These are phyloP conservation scores for Dendrostoma leiphaemia DNA, from an alignment of 2,329 filamentous ascomycete genomes.

Conservation along the genomic window DNA sequence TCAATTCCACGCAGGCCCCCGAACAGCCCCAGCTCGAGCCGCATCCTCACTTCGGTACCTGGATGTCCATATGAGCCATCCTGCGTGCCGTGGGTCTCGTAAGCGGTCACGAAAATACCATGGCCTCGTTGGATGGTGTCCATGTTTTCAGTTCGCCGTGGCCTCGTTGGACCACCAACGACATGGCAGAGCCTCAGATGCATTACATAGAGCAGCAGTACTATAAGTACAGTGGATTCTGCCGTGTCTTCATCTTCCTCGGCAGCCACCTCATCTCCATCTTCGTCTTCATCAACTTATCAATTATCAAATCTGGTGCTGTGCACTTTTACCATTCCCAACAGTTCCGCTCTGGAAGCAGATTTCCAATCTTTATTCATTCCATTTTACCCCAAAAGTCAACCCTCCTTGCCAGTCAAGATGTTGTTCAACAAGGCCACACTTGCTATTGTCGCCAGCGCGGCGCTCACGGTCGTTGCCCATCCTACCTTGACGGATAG, in stretches of 20 bases:
- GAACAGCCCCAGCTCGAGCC: too few relatives aligned
- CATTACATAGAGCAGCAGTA: neutral
- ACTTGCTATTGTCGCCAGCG: neutral
- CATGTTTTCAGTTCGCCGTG: neutral
- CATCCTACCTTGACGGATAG: too few relatives aligned
- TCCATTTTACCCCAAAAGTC: neutral
- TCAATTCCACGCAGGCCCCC: too few relatives aligned
- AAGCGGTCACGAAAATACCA: neutral
- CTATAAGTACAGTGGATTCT: neutral
- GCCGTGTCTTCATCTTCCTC: neutral
- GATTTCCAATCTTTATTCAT: neutral
- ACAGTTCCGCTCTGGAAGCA: neutral
- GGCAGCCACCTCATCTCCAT: neutral
- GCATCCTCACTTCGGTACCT: too few relatives aligned
- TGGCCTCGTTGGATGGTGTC: neutral
- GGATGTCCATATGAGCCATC: too few relatives aligned
- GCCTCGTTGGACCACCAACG: too few relatives aligned
- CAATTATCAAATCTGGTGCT: too few relatives aligned
- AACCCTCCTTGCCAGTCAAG: neutral
- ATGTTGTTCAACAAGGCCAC: conserved; percentile 1
- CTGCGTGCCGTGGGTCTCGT: neutral
- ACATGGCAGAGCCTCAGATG: neutral
- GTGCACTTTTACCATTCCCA: too few relatives aligned
- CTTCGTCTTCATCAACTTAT: too few relatives aligned
- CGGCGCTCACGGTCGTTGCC: neutral